phyloP scores from a whole-genome alignment of 2,329 filamentous ascomycete genomes.

The Fusarium veterinarium region DNA sequence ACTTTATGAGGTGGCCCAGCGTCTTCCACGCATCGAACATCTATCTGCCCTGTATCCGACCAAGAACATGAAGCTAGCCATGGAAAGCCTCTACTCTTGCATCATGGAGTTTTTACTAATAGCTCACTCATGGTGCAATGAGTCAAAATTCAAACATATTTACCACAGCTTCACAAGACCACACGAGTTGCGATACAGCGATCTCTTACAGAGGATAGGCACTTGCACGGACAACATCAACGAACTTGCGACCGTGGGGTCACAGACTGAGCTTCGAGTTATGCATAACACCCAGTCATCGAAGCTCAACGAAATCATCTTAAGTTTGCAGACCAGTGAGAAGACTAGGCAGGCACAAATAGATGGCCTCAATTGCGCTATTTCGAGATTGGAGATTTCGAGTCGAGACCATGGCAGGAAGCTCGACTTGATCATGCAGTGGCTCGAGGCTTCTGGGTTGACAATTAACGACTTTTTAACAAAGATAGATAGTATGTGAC shows the following conservation, averaged over 20 bases:
- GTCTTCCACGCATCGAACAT: not conserved
- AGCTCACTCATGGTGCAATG: slow-evolving; percentile 7
- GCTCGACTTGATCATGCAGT: not conserved
- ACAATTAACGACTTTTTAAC: not conserved
- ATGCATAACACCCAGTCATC: not conserved
- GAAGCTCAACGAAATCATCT: not conserved
- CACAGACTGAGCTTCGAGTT: not conserved
- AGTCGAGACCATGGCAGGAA: not conserved
- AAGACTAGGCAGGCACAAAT: not conserved
- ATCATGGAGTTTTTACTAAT: slow-evolving; percentile 15
- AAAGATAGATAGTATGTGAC: not conserved
- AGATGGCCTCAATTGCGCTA: not conserved
- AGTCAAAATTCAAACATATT: slow-evolving; percentile 13
- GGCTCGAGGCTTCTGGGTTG: not conserved
- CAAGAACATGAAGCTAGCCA: not conserved
- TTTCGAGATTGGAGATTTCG: not conserved
- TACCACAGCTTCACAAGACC: slow-evolving; percentile 16
- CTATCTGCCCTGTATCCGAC: slow-evolving; percentile 2
- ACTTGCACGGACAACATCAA: not conserved
- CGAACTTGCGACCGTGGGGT: not conserved
- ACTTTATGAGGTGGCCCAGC: not conserved
- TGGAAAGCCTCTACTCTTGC: not conserved
- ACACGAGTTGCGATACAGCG: not conserved
- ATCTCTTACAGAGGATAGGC: not conserved
- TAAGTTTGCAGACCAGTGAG: not conserved